Evolutionary conservation across 495 filamentous ascomycete genomes (phyloP).

Genomic region (Penicillium riverlandense): DNA sequence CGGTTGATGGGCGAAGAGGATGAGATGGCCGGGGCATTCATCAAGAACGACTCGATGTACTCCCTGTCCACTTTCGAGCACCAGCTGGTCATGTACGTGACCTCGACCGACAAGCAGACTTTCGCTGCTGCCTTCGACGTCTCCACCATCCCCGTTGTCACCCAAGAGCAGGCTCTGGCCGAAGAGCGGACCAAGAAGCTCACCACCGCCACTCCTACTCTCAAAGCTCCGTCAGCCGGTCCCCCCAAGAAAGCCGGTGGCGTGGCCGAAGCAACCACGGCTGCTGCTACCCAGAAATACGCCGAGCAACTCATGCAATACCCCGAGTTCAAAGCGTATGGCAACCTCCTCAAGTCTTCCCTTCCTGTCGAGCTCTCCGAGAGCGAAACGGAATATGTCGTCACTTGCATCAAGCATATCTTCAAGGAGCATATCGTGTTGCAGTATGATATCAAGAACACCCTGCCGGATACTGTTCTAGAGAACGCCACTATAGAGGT

Average conservation of each 20-base stretch:
- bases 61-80: constrained; percentile 95
- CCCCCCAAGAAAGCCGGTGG: constrained; percentile 67
- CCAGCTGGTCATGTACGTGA: constrained; percentile 96
- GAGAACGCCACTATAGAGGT: constrained; percentile 85
- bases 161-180: constrained; percentile 92
- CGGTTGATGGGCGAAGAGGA: constrained; percentile 82
- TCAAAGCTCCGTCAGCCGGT: constrained; percentile 84
- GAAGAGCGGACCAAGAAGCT: constrained; percentile 96
- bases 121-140: constrained; percentile 87
- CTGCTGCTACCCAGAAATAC: constrained; percentile 79
- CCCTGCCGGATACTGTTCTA: constrained; percentile 79
- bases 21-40: constrained; percentile 73
- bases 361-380: constrained; percentile 84
- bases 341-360: constrained; percentile 83
- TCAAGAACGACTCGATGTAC: constrained; percentile 84
- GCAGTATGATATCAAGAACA: constrained; percentile 98
- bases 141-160: constrained; percentile 84
- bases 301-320: constrained; percentile 78
- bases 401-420: constrained; percentile 88
- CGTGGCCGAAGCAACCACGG: constrained; percentile 67
- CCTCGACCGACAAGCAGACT: constrained; percentile 73
- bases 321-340: constrained; percentile 84
- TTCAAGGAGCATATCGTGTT: constrained; percentile 95
- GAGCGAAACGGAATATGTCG: constrained; percentile 96
- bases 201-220: constrained; percentile 81